Evolutionary conservation across 2,329 filamentous ascomycete species (phyloP).

Genomic region (Nigrograna mackinnonii): DNA sequence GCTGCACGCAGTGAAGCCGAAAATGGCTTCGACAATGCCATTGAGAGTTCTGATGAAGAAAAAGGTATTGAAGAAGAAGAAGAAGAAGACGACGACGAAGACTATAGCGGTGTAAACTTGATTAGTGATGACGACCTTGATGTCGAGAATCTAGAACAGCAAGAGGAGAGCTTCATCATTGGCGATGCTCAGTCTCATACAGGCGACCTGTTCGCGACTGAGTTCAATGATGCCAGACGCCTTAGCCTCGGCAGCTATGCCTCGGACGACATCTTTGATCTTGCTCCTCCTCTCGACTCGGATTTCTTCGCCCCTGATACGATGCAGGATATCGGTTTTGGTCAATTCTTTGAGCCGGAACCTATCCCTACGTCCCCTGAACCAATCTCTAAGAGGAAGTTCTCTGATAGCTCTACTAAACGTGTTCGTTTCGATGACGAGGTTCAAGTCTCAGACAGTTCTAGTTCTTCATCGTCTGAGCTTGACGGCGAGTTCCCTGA

Average conservation of each 20-base stretch:
- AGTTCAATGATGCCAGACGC: slow-evolving; percentile 37
- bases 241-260: slow-evolving; percentile 36
- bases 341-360: slow-evolving; percentile 43
- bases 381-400: slow-evolving; percentile 35
- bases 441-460: slow-evolving; percentile 66
- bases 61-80: slow-evolving; percentile 4
- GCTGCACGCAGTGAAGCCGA: slow-evolving; percentile 17
- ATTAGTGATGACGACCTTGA: slow-evolving; percentile 78
- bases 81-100: slow-evolving; percentile 42
- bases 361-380: slow-evolving; percentile 45
- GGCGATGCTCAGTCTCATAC: slow-evolving; percentile 34
- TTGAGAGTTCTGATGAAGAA: slow-evolving; percentile 28
- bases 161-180: slow-evolving; percentile 77
- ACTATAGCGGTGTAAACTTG: slow-evolving; percentile 75
- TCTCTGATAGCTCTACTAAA: slow-evolving; percentile 50
- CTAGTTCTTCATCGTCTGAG: slow-evolving; percentile 49
- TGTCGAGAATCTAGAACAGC: slow-evolving; percentile 75
- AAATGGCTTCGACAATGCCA: slow-evolving; percentile 37
- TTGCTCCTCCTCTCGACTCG: slow-evolving; percentile 29
- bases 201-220: slow-evolving; percentile 26
- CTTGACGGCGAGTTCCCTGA: slow-evolving; percentile 72
- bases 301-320: slow-evolving; percentile 20
- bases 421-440: slow-evolving; percentile 75
- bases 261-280: slow-evolving; percentile 38
- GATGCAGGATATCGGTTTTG: slow-evolving; percentile 36